Evolutionary conservation across 2,329 filamentous ascomycete species (phyloP), one percentile per base, ranked within the genome.

Genomic region (Teratosphaeria pseudoeucalypti): DNA sequence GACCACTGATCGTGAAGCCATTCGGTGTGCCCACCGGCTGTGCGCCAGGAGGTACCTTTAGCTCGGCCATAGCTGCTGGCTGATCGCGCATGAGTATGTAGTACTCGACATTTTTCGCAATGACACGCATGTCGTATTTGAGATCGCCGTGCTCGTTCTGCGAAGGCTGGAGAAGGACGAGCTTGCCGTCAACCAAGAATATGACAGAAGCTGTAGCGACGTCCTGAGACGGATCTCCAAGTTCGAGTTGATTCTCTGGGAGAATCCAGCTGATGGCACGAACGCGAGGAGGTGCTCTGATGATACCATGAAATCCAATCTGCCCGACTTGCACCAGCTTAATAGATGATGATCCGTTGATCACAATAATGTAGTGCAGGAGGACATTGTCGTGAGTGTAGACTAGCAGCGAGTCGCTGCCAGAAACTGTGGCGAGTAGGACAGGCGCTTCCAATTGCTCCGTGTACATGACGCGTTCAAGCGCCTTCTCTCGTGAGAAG

Each of bases 81-180:
- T 95, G 89, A 70, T 99, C 94, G 64, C 92, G 86, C 85, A 95
- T 95, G 67, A 94, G 85, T 58, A 87, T 87, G 72, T 96, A 96
- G 68, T 94, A 97, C 72, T 99, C 94, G 49, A 97, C 91, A 68
- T 95, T 95, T 68, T 96, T 90, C 12, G 92, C 91, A 70, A 99
- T 88, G 61, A 97, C 88, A 10, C 92, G 88, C 94, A 99, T 99
- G 70, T 97, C 92, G 70, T 99, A 99, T 76, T 96, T 97, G 57
- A 96, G 80, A 66, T 91, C 88, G 5, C 89, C 89, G 52, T 88
- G 84, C 55, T 89, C 88, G 57, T 89, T 92, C 5, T 90, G 79
- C 0, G 90, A 92, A 1, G 94, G 92, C 64, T 95, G 90, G 55
- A 99, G 81, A 43, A 97, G 78, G 11, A 97, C 94, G 23, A 99